Percentiles rank a stretch among this genome's conserved stretches.
These are phyloP conservation scores for Puccinia novopanici DNA, from an alignment of 1,284 basidiomycete genomes.

Conservation along the genomic window DNA sequence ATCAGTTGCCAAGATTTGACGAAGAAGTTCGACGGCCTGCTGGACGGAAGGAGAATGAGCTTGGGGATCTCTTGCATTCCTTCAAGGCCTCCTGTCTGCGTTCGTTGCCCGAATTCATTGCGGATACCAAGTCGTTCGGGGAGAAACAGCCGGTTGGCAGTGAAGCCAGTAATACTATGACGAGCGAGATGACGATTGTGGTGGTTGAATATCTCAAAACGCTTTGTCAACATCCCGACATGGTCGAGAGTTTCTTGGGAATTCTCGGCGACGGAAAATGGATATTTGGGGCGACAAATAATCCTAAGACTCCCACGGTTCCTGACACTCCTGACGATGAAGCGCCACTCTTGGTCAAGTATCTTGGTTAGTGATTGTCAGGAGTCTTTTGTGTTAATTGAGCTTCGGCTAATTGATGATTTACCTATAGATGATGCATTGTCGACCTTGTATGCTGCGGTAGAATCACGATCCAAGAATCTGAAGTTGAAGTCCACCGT, in stretches of 20 bases:
- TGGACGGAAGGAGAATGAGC: conserved; percentile 57
- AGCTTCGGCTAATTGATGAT: background rate
- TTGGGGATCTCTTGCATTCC: conserved; percentile 56
- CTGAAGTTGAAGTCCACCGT: conserved; percentile 23
- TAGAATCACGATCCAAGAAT: conserved; percentile 48
- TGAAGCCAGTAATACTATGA: conserved; percentile 53
- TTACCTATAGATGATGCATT: conserved; percentile 39
- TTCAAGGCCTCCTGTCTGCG: conserved; percentile 57
- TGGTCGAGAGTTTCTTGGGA: conserved; percentile 55
- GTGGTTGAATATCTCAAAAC: conserved; percentile 57
- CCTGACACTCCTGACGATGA: conserved; percentile 49
- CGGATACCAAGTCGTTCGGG: conserved; percentile 56
- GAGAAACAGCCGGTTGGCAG: conserved; percentile 52
- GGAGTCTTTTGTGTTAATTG: background rate
- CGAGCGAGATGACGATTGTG: conserved; percentile 54
- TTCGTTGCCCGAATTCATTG: conserved; percentile 56
- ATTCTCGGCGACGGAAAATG: conserved; percentile 58
- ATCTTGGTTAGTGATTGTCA: conserved; percentile 51
- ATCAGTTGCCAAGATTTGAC: conserved; percentile 54
- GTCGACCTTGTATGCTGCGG: conserved; percentile 33
- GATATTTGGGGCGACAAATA: conserved; percentile 52
- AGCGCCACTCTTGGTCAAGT: conserved; percentile 51
- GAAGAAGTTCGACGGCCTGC: conserved; percentile 54
- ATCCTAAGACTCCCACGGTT: conserved; percentile 22
- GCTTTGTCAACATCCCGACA: conserved; percentile 55